Percentiles rank a stretch among this genome's conserved stretches.
Evolutionary conservation across 768 basidiomycete species (phyloP).

Genomic region (Xerocomus spinulosus): DNA sequence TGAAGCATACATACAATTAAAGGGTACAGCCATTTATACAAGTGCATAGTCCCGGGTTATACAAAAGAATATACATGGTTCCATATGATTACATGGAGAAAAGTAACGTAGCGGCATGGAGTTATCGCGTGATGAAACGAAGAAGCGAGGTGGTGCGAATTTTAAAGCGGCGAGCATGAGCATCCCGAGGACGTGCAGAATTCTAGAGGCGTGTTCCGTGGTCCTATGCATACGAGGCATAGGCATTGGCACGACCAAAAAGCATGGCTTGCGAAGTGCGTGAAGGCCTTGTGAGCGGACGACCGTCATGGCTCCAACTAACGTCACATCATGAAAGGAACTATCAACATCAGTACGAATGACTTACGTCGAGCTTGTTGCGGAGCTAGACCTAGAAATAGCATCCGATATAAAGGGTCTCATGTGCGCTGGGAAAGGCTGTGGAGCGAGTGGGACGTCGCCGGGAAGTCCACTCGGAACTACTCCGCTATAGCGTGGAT

Average conservation of each 20-base stretch:
- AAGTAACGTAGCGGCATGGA: conserved; percentile 10
- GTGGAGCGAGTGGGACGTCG: conserved; percentile 25
- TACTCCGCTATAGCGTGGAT: conserved; percentile 3
- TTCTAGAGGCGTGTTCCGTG: not conserved
- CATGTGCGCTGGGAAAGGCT: conserved; percentile 15
- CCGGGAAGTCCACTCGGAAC: conserved; percentile 16
- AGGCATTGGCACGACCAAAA: conserved; percentile 16
- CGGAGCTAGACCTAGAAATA: conserved; percentile 32
- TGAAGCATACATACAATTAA: conserved; percentile 22
- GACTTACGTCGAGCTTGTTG: conserved; percentile 32
- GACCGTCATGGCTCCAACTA: conserved; percentile 31
- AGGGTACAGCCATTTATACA: conserved; percentile 20
- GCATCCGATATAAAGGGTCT: conserved; percentile 15
- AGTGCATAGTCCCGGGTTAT: conserved; percentile 17
- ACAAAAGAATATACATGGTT: conserved; percentile 32
- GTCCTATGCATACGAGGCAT: conserved; percentile 20
- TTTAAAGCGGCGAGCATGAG: conserved; percentile 13
- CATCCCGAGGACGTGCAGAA: conserved; percentile 12
- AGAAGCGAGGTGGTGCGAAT: conserved; percentile 4
- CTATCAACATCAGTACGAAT: not conserved
- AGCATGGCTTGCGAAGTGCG: conserved; percentile 11
- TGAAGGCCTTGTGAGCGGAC: conserved; percentile 14
- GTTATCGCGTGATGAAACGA: conserved; percentile 19
- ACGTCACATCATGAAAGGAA: conserved; percentile 3
- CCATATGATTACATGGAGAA: conserved; percentile 25